phyloP scores from a whole-genome alignment of 2,329 filamentous ascomycete species.

The Cryphonectria naterciae region DNA sequence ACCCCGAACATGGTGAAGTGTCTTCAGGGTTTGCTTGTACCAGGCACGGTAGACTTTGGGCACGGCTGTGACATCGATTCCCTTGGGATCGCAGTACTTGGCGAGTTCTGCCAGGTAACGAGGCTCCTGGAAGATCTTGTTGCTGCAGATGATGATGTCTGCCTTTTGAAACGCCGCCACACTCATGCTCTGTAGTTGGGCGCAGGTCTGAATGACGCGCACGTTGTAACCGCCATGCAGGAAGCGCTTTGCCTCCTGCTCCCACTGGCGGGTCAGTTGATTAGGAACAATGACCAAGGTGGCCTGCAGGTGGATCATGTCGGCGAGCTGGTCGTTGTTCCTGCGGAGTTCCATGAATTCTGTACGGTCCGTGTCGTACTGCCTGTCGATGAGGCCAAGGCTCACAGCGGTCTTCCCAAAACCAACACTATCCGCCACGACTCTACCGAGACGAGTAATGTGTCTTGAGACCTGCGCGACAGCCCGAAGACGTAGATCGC shows the following conservation, averaged over 20 bases:
- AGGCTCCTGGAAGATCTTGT: constrained; percentile 32
- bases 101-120: constrained; percentile 22
- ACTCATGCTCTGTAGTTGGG: constrained; percentile 24
- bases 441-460: constrained; percentile 40
- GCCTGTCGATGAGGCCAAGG: constrained; percentile 43
- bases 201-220: constrained; percentile 33
- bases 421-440: constrained; percentile 49
- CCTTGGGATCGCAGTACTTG: constrained; percentile 17
- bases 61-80: neutral
- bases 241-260: constrained; percentile 40
- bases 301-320: constrained; percentile 38
- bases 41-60: constrained; percentile 26
- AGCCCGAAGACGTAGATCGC: constrained; percentile 8
- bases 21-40: constrained; percentile 17
- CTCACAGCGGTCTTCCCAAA: constrained; percentile 50
- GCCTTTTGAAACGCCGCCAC: constrained; percentile 35
- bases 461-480: constrained; percentile 19
- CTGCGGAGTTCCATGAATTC: constrained; percentile 31
- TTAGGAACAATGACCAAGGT: constrained; percentile 46
- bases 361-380: constrained; percentile 31
- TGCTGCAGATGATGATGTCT: constrained; percentile 45
- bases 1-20: neutral
- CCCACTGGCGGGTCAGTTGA: constrained; percentile 48
- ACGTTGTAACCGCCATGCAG: constrained; percentile 34
- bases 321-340: constrained; percentile 25